These are phyloP conservation scores for Exophiala dermatitidis DNA, from an alignment of 2,329 filamentous ascomycete species.

Conservation along the genomic window DNA sequence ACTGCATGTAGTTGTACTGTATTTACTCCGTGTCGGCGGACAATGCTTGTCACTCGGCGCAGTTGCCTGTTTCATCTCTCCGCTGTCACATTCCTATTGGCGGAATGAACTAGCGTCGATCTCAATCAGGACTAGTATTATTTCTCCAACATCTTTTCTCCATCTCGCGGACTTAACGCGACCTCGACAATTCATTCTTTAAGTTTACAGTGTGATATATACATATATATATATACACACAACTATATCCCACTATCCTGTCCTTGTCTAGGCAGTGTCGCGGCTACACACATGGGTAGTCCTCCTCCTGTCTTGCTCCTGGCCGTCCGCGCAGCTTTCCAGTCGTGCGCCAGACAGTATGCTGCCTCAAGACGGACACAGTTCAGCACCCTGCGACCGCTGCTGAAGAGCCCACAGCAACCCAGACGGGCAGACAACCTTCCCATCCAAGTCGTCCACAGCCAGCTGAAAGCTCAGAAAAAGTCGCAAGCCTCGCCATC, in stretches of 20 bases:
- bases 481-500: background rate
- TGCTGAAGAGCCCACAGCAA: constrained; percentile 7
- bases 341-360: constrained; percentile 20
- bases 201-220: no score
- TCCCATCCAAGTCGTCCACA: constrained; percentile 20
- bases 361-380: constrained; percentile 7
- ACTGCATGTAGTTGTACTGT: no score
- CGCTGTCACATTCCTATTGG: no score
- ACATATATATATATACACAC: no score
- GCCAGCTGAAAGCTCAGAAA: constrained; percentile 10
- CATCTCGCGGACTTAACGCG: no score
- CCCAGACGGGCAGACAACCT: constrained; percentile 5
- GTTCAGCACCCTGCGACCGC: constrained; percentile 16
- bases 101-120: no score
- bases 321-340: constrained; percentile 22
- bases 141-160: background rate
- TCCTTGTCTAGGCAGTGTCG: no score
- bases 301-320: constrained; percentile 17
- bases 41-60: constrained; percentile 10
- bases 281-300: constrained; percentile 6
- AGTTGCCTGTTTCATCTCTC: constrained; percentile 7
- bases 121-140: no score
- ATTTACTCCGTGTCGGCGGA: no score
- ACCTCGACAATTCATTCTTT: background rate
- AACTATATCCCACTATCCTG: no score